Base-by-base conservation (phyloP, 2,329 filamentous ascomycete species). In the Triangularia setosa region DNA sequence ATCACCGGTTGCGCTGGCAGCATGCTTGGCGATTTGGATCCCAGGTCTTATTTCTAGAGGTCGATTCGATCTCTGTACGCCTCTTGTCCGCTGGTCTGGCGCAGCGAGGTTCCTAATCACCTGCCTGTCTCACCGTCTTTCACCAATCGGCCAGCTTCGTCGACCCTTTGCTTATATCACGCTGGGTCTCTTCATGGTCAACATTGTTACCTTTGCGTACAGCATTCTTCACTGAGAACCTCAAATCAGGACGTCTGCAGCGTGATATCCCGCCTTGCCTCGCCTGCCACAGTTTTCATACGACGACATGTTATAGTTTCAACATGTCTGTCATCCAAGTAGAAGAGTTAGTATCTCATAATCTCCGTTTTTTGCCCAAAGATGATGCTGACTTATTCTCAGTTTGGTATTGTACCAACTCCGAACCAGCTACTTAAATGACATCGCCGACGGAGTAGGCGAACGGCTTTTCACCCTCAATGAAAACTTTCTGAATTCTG, bases 401-500 rank as follows among this genome's bases (percentile, higher is more conserved):
- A 93, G 90, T 75, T 88, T 95, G 75, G 89, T 93, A 54, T 86
- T 91, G 64, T 94, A 94, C 79, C 90, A 93, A 76, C 82, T 96
- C 63, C 89, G 91, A 60, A 90, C 90, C 40, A 89, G 89, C 72
- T 95, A 95, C 74, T 86, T 96, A 35, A 87, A 88, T 69, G 87
- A 91, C 68, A 88, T 93, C 69, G 90, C 90, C 69, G 91, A 96
- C 74, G 92, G 91, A 66, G 90, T 95, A 7, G 91, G 91, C 69
- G 92, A 96, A 76, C 88, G 91, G 21, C 83, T 95, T 48, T 91
- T 96, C 74, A 92, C 88, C 44, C 84, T 96, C 66, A 91, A 94
- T 76, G 88, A 92, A 73, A 83, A 84, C 68, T 90, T 93, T 72
- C 81, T 95, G 68, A 93, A 92, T 74, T 90, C 91, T 27, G 87